Evolutionary conservation across 495 filamentous ascomycete species (phyloP).

Genomic region (Daldinia childiae): DNA sequence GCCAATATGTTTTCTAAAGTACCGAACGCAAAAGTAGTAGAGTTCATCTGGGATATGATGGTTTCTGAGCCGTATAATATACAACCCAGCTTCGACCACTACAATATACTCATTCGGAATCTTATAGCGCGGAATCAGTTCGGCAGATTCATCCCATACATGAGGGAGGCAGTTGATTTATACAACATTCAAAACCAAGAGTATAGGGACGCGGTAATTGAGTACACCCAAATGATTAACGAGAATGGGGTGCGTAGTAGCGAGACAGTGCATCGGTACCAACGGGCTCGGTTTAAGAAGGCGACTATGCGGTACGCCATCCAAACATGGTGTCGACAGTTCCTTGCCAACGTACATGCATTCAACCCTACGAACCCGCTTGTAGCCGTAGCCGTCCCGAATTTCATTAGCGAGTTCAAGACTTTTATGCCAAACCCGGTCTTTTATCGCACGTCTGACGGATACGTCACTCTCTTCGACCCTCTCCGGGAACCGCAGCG

Average conservation of each 20-base stretch:
- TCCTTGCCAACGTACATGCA: constrained; percentile 37
- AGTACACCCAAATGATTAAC: constrained; percentile 40
- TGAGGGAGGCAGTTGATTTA: constrained; percentile 40
- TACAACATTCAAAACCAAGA: constrained; percentile 41
- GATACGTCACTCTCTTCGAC: constrained; percentile 41
- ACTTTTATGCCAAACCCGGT: constrained; percentile 56
- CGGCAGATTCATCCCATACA: constrained; percentile 29
- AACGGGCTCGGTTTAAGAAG: constrained; percentile 37
- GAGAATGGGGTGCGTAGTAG: constrained; percentile 14
- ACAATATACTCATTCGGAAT: constrained; percentile 44
- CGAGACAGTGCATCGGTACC: constrained; percentile 17
- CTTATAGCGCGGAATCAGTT: constrained; percentile 38
- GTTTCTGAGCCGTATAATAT: constrained; percentile 43
- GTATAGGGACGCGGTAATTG: constrained; percentile 47
- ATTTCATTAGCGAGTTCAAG: constrained; percentile 59
- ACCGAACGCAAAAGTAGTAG: constrained; percentile 27
- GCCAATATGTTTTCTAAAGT: constrained; percentile 36
- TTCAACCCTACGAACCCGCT: constrained; percentile 22
- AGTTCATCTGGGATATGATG: constrained; percentile 51
- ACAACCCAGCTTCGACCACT: constrained; percentile 45
- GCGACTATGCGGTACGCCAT: constrained; percentile 44
- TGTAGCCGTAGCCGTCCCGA: constrained; percentile 48
- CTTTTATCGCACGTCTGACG: constrained; percentile 46
- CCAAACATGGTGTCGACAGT: constrained; percentile 28
- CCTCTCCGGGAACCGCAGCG: constrained; percentile 11